phyloP scores from a whole-genome alignment of 1,284 basidiomycete genomes.

The Puccinia hordei region DNA sequence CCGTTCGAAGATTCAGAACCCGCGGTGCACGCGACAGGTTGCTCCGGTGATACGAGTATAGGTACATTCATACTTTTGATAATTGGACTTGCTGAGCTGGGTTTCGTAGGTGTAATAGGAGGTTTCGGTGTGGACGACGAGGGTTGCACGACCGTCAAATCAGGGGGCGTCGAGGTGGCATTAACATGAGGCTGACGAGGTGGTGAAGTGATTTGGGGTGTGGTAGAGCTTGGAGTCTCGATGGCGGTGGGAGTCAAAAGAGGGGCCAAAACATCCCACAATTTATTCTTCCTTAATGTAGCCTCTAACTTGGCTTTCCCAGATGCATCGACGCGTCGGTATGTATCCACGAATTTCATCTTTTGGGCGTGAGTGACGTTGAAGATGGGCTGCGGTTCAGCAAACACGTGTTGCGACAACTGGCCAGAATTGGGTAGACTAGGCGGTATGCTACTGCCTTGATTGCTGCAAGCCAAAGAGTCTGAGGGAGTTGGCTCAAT shows the following conservation, averaged over 20 bases:
- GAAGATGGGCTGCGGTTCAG: neutral
- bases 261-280: constrained; percentile 15
- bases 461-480: neutral
- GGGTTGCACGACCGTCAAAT: neutral
- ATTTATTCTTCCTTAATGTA: constrained; percentile 4
- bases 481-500: neutral
- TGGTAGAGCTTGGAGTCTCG: neutral
- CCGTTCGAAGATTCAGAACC: neutral
- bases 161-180: neutral
- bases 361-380: constrained; percentile 36
- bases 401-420: neutral
- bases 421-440: neutral
- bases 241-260: neutral
- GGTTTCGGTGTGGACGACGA: neutral
- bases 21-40: neutral
- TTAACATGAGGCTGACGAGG: neutral
- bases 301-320: constrained; percentile 26
- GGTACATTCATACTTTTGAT: neutral
- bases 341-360: constrained; percentile 26
- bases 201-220: neutral
- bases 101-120: neutral
- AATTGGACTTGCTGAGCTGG: neutral
- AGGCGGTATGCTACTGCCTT: neutral
- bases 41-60: neutral
- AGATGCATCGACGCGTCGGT: constrained; percentile 8